phyloP scores from a whole-genome alignment of 2,329 filamentous ascomycete genomes.

The Fusarium sp. region DNA sequence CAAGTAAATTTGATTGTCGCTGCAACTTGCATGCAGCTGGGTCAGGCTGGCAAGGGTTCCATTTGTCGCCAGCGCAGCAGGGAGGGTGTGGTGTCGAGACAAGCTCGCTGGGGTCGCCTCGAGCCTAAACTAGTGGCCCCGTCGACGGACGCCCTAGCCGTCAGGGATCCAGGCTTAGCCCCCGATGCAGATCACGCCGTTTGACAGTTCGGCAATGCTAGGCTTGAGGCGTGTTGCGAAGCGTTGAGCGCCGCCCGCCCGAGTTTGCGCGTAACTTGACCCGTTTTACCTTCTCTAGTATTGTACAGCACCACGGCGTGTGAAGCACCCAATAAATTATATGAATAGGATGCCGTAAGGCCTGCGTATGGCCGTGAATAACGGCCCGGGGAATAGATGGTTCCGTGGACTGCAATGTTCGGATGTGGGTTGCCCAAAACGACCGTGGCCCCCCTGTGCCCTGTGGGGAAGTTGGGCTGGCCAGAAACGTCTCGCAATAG shows the following conservation, averaged over 20 bases:
- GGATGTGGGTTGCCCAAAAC: neutral
- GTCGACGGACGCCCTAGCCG: constrained; percentile 33
- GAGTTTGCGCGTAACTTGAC: constrained; percentile 12
- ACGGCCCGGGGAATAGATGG: neutral
- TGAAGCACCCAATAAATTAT: neutral
- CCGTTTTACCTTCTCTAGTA: neutral
- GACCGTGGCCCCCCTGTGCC: neutral
- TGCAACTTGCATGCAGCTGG: constrained; percentile 40
- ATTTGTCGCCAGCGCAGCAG: constrained; percentile 13
- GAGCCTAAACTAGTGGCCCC: constrained; percentile 40
- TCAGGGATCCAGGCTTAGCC: constrained; percentile 43
- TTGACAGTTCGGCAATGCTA: constrained; percentile 43
- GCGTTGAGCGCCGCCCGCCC: constrained; percentile 16
- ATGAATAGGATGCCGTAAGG: neutral
- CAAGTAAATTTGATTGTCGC: constrained; percentile 43
- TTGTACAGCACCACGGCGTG: neutral
- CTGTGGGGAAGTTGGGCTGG: constrained; percentile 14
- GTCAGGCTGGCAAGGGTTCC: constrained; percentile 29
- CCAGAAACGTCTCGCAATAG: constrained; percentile 16
- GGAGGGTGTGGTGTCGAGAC: constrained; percentile 36
- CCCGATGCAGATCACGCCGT: constrained; percentile 46
- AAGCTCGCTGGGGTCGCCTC: constrained; percentile 35
- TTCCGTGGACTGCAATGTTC: neutral
- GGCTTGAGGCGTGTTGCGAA: constrained; percentile 18
- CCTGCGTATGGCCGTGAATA: neutral